Conservation (phyloP, 768 basidiomycete genomes). For the Rhizopogon rudus region DNA sequence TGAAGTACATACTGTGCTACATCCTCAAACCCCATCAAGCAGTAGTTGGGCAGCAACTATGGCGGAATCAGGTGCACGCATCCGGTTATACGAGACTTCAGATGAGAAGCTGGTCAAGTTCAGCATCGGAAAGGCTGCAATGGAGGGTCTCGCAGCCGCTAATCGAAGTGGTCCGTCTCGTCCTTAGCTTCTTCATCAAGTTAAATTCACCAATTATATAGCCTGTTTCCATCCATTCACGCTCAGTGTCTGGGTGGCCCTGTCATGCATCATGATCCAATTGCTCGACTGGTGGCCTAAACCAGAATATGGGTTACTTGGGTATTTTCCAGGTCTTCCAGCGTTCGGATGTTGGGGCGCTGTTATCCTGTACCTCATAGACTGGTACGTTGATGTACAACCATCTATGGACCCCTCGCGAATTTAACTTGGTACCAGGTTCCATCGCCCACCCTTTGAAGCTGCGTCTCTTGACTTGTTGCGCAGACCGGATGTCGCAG, state of each 20-base stretch:
- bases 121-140: conserved; percentile 55
- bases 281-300: conserved; percentile 68
- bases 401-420: not conserved
- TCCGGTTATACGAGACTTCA: conserved; percentile 44
- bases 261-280: conserved; percentile 56
- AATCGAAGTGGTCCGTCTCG: conserved; percentile 49
- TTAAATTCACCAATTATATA: not conserved
- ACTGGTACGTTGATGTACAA: conserved; percentile 50
- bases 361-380: conserved; percentile 59
- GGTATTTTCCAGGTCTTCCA: conserved; percentile 58
- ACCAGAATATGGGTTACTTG: conserved; percentile 34
- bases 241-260: conserved; percentile 53
- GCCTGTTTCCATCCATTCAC: conserved; percentile 60
- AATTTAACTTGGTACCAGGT: conserved; percentile 37
- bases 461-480: conserved; percentile 45
- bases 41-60: conserved; percentile 18
- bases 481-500: conserved; percentile 47
- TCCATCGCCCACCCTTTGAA: conserved; percentile 68
- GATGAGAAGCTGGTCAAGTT: conserved; percentile 65
- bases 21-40: not conserved
- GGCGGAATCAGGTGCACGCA: conserved; percentile 39
- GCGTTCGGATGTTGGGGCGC: conserved; percentile 60
- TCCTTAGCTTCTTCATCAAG: not conserved
- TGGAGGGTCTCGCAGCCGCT: conserved; percentile 65
- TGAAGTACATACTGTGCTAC: not conserved